phyloP scores from a whole-genome alignment of 163 green algal species.

The Chloroidium sp. region DNA sequence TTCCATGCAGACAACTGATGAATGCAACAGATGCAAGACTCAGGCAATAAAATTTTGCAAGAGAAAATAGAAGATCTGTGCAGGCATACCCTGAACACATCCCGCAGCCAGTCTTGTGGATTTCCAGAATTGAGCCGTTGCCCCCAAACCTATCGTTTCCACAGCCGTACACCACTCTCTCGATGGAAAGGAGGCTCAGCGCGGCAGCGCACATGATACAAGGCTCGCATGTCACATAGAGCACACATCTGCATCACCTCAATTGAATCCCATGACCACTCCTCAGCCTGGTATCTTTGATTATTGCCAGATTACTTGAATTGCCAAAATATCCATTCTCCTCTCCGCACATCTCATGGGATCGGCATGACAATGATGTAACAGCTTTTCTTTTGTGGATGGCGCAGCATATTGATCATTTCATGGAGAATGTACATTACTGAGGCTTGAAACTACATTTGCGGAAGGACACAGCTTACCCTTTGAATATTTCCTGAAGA shows the following conservation, averaged over 20 bases:
- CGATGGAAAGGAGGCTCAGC: slow-evolving; percentile 60
- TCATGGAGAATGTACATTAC: not conserved
- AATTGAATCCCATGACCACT: too few species aligned
- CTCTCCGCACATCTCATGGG: too few species aligned
- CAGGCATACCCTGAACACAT: slow-evolving; percentile 31
- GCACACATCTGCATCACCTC: slow-evolving; percentile 33
- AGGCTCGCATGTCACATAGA: slow-evolving; percentile 91
- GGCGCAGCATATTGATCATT: not conserved
- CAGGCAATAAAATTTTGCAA: not conserved
- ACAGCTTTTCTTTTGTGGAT: not conserved
- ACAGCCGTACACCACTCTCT: slow-evolving; percentile 73
- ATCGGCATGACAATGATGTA: not conserved
- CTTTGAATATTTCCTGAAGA: not conserved
- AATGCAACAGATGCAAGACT: not conserved
- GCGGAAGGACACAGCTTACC: not conserved
- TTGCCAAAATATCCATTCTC: too few species aligned
- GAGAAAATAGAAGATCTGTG: not conserved
- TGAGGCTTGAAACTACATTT: too few species aligned
- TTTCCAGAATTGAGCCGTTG: slow-evolving; percentile 74
- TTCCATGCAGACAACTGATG: not conserved
- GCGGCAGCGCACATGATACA: slow-evolving; percentile 98
- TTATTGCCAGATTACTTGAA: too few species aligned
- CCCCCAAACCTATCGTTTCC: slow-evolving; percentile 92
- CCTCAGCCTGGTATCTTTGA: too few species aligned
- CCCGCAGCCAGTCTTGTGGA: slow-evolving; percentile 69